Evolutionary conservation across 352 stramenopile genomes (phyloP), one percentile per base, ranked within the genome.

Genomic region (Phytophthora hibernalis): DNA sequence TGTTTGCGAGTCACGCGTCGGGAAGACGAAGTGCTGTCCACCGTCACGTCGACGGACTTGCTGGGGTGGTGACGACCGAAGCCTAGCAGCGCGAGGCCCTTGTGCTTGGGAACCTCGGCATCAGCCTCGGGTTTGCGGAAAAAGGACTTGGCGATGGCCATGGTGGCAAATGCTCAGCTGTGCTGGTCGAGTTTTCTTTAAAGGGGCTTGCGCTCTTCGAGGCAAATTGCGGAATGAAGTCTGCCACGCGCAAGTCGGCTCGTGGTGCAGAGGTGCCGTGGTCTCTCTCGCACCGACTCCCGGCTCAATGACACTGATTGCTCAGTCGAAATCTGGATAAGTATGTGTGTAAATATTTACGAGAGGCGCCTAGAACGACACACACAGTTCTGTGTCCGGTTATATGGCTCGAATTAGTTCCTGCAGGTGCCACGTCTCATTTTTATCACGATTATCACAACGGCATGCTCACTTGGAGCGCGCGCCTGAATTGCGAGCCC

Each of bases 1-100:
- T 74, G 61, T 52, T 70, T 74, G 66, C 66, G 66, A 3, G 66
- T 74, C 24, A 58, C 44, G 12, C 66, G 66, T 33, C 50, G 66
- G 42, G 66, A 67, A 28, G 66, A 63, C 24, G 54, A 24, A 10
- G 54, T 28, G 43, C 28, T 69, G 13, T 74, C 49, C 40, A 74
- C 61, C 20, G 61, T 45, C 48, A 67, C 55, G 30, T 66, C 66
- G 9, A 65, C 24, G 47, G 48, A 20, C 21, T 62, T 63, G 28
- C 62, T 65, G 50, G 35, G 47, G 58, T 60, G 66, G 37, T 61
- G 61, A 42, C 67, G 61, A n/a, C 54, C 37, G 22, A 70, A 55
- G 43, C 67, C 49, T 13, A 74, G 43, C 31, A 70, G 37, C 22
- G 67, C 28, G 24, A 70, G 33, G 12, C 42, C 61, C 30, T 74